Base-by-base conservation (phyloP, 2,329 filamentous ascomycete genomes). In the Clarireedia paspali region DNA sequence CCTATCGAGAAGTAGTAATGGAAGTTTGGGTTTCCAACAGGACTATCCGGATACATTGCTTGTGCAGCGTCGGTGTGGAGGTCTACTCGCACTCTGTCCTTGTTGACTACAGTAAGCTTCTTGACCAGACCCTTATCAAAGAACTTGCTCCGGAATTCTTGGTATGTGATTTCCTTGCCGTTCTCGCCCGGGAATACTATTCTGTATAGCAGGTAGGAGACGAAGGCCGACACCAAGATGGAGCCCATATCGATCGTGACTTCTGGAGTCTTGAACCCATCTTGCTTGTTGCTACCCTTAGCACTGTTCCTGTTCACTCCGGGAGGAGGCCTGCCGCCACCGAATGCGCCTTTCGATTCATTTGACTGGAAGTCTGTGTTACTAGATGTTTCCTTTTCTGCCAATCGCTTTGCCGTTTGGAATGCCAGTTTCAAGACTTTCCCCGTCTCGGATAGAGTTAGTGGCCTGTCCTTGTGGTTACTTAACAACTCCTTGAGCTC, bases 1-100 rank as follows among this genome's bases (percentile, higher is more conserved):
- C 94, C 94, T 67, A 99, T 96, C 57, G 88, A 89, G 78, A 99
- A 97, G 74, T 90, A 91, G 74, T 96, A 96, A 73, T 83, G 80
- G 74, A 91, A 89, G 65, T 83, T 83, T 20, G 81, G 78, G 63
- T 84, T 82, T 26, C 77, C 76, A 17, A 85, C 86, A 6, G 81
- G 80, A 24, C 87, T 88, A 57, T 92, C 89, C 2, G 89, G 88
- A 66, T 91, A 91, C 72, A 87, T 81, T 49, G 81, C 74, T 48
- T 81, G 78, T 39, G 87, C 80, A 34, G 85, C 87, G 63, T 91
- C 85, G 49, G 87, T 84, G 70, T 95, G 84, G 49, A 94, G 77
- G 62, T 89, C 82, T 34, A 96, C 89, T 54, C 87, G 83, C 47
- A 97, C 94, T 59, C 82, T 82, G 65, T 83, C 84, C 61, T 85